Conservation (phyloP, 257 asterid species). For the Handroanthus guayacan region DNA sequence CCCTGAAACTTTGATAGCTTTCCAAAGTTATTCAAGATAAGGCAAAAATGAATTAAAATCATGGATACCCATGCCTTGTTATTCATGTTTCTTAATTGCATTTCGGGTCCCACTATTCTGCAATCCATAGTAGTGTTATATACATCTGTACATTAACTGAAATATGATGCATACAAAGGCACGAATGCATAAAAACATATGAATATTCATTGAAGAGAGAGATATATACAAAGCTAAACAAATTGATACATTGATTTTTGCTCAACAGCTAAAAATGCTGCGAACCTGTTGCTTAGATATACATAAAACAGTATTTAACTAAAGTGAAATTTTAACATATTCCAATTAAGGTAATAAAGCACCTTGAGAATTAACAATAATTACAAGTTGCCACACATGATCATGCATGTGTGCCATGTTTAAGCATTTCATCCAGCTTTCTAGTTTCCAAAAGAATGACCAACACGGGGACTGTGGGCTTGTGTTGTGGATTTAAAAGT, state of each 20-base stretch:
- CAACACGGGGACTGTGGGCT: conserved; percentile 68
- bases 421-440: conserved; percentile 45
- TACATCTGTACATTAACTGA: background rate
- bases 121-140: background rate
- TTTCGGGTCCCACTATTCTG: background rate
- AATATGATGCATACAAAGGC: background rate
- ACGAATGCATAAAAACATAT: conserved; percentile 19
- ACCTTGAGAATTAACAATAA: conserved; percentile 30
- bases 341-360: conserved; percentile 6
- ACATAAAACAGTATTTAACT: conserved; percentile 26
- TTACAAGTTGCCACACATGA: conserved; percentile 33
- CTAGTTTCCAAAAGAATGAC: conserved; percentile 52
- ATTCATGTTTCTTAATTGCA: background rate
- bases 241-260: background rate
- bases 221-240: background rate
- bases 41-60: background rate
- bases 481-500: conserved; percentile 55
- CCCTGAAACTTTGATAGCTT: background rate
- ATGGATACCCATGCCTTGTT: background rate
- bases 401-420: background rate
- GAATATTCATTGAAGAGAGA: conserved; percentile 27
- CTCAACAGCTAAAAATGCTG: background rate
- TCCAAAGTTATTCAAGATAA: conserved; percentile 1
- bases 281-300: conserved; percentile 3
- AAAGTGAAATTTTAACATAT: conserved; percentile 23